Conservation (phyloP, 179 eudicot species). For the Gypsophila paniculata region DNA sequence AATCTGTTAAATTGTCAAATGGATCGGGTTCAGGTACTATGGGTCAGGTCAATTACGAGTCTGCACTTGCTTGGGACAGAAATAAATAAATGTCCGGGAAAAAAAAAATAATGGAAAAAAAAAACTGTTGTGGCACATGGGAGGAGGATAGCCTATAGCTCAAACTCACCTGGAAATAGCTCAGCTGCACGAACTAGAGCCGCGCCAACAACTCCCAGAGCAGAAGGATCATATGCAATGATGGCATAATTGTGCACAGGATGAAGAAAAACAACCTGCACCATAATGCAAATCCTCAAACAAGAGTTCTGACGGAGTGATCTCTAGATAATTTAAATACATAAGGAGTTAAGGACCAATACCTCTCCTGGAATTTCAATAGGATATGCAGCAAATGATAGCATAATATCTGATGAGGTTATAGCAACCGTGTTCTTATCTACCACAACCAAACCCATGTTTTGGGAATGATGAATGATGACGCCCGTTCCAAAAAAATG, state of each 20-base stretch:
- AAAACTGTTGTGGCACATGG: background rate
- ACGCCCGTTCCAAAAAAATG: constrained; percentile 93
- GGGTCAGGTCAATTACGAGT: too few relatives aligned
- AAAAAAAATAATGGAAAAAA: background rate
- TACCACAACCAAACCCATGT: constrained; percentile 81
- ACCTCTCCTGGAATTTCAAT: constrained; percentile 97
- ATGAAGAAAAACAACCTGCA: constrained; percentile 89
- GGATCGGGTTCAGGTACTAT: background rate
- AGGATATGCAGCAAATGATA: constrained; percentile 92
- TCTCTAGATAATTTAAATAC: background rate
- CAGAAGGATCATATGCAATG: constrained; percentile 82
- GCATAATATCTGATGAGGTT: constrained; percentile 77
- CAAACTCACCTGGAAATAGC: constrained; percentile 70
- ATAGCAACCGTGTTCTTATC: constrained; percentile 94
- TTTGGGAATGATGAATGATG: constrained; percentile 69
- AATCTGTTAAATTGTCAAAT: background rate
- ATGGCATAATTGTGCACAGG: constrained; percentile 90
- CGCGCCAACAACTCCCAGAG: constrained; percentile 72
- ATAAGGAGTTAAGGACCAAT: constrained; percentile 10
- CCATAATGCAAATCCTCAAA: background rate
- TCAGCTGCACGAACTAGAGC: constrained; percentile 82
- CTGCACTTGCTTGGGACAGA: too few relatives aligned
- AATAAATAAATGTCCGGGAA: background rate
- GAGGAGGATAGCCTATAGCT: background rate
- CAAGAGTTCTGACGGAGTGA: background rate